These are phyloP conservation scores for Colletotrichum viniferum DNA, from an alignment of 2,329 filamentous ascomycete genomes.

Conservation along the genomic window DNA sequence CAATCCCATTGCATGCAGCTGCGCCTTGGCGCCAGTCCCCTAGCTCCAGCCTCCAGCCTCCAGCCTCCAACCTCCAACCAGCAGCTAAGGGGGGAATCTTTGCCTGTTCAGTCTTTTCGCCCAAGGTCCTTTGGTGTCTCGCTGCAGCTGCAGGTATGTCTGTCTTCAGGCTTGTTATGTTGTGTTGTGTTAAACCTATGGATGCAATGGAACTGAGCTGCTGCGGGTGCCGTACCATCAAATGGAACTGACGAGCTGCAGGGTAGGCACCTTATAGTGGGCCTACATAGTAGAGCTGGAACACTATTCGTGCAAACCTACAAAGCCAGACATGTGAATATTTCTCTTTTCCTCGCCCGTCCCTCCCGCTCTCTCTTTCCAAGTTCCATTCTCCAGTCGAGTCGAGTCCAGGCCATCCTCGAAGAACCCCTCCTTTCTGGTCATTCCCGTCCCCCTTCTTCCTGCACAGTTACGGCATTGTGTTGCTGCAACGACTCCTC, in stretches of 20 bases:
- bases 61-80: background rate
- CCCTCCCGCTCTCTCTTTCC: background rate
- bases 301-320: background rate
- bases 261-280: background rate
- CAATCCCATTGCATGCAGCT: conserved; percentile 7
- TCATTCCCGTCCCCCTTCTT: background rate
- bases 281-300: background rate
- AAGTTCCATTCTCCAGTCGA: background rate
- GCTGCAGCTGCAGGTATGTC: background rate
- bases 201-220: background rate
- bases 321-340: conserved; percentile 14
- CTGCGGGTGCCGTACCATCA: background rate
- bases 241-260: background rate
- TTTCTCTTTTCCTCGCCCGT: background rate
- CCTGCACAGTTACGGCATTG: background rate
- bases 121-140: background rate
- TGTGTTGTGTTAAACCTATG: background rate
- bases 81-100: background rate
- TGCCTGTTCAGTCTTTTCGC: background rate
- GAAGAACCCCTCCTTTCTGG: background rate
- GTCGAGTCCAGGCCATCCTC: background rate
- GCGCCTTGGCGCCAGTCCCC: background rate
- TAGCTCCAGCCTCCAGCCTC: background rate
- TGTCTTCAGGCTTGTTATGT: background rate
- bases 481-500: background rate